Evolutionary conservation across 2,329 filamentous ascomycete genomes (phyloP).

Genomic region (Xylariaceae sp.): DNA sequence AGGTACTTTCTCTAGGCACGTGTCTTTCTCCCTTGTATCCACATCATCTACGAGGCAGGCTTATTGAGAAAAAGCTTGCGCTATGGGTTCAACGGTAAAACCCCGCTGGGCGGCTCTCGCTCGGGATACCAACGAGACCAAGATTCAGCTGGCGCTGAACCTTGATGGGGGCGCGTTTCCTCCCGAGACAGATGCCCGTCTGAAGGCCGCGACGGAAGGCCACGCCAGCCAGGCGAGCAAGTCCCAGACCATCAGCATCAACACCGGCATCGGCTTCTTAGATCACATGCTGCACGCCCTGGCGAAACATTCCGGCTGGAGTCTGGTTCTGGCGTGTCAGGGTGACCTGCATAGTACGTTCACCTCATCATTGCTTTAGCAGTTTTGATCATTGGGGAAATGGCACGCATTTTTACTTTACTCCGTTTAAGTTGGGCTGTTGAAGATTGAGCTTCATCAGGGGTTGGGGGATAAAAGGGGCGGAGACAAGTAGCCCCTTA

Average conservation of each 20-base stretch:
- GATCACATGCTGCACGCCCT: constrained; percentile 98
- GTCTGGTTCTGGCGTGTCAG: constrained; percentile 71
- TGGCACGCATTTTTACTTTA: not conserved
- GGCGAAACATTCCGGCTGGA: constrained; percentile 95
- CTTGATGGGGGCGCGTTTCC: constrained; percentile 83
- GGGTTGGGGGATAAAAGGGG: not conserved
- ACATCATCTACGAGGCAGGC: not conserved
- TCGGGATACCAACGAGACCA: constrained; percentile 96
- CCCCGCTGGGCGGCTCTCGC: constrained; percentile 69
- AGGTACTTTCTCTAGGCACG: not conserved
- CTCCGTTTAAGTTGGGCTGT: not conserved
- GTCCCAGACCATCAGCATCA: constrained; percentile 78
- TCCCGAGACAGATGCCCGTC: constrained; percentile 53
- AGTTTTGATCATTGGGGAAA: not conserved
- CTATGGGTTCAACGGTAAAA: constrained; percentile 26
- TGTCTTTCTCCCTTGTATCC: not conserved
- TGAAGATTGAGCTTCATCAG: not conserved
- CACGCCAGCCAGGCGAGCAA: constrained; percentile 83
- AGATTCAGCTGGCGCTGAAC: constrained; percentile 87
- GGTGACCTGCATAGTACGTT: constrained; percentile 84
- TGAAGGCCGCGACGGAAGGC: constrained; percentile 48
- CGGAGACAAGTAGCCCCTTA: not conserved
- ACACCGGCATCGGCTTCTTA: constrained; percentile 93
- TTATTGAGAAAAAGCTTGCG: not conserved
- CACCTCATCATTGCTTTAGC: not conserved